Evolutionary conservation across 2,329 filamentous ascomycete genomes (phyloP).

Genomic region (Trichoderma semiorbis): DNA sequence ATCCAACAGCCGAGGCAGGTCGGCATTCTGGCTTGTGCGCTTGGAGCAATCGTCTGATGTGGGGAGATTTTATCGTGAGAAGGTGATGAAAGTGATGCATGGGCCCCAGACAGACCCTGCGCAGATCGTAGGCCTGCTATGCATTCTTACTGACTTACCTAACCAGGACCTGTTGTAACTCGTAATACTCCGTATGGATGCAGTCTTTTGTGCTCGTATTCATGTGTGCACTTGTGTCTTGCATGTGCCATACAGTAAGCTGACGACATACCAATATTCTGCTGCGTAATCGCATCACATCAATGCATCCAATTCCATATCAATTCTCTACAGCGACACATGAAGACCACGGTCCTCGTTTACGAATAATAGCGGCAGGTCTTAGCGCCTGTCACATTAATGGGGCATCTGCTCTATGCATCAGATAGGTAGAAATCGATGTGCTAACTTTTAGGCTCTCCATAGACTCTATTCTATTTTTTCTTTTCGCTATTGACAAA

Average conservation of each 20-base stretch:
- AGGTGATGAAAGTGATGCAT: not conserved
- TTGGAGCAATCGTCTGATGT: not conserved
- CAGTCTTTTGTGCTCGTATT: not conserved
- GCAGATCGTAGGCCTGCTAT: not conserved
- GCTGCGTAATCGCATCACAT: not conserved
- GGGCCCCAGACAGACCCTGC: not conserved
- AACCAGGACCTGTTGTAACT: not conserved
- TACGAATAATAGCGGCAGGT: not conserved
- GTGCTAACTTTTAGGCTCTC: slow-evolving; percentile 6
- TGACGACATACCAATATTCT: not conserved
- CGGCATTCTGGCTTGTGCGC: not conserved
- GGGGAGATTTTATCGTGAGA: not conserved
- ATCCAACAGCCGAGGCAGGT: not conserved
- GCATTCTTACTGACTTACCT: not conserved
- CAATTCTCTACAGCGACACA: not conserved
- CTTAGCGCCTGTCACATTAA: slow-evolving; percentile 8
- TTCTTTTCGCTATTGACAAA: not conserved
- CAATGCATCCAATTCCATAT: not conserved
- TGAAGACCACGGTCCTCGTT: not conserved
- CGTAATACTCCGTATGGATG: not conserved
- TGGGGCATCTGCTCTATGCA: not conserved
- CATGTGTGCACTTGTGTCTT: not conserved
- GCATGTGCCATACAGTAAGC: not conserved
- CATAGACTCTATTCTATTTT: not conserved
- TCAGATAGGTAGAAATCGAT: not conserved